Percentiles rank a stretch among this genome's conserved stretches.
These are phyloP conservation scores for Murraya koenigii DNA, from an alignment of 345 rosid genomes.

Conservation along the genomic window DNA sequence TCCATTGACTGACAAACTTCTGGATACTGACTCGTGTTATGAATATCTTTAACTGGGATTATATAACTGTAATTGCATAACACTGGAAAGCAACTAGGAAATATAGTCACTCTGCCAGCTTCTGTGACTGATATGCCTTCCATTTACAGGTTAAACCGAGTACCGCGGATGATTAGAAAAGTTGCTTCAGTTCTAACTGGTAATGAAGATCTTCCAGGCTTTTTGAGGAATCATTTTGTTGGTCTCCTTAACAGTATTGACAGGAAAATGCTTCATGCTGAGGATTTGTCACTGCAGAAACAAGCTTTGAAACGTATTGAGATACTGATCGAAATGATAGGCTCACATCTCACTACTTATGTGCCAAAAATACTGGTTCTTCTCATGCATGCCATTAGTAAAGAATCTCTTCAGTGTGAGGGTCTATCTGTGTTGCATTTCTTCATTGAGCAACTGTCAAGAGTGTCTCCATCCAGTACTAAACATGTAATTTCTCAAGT, in stretches of 20 bases:
- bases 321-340: constrained; percentile 92
- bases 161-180: constrained; percentile 75
- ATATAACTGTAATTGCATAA: background rate
- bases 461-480: constrained; percentile 77
- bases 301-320: constrained; percentile 89
- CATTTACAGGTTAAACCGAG: constrained; percentile 66
- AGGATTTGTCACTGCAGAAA: constrained; percentile 66
- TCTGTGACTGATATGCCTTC: constrained; percentile 12
- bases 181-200: constrained; percentile 75
- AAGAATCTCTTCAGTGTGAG: constrained; percentile 79
- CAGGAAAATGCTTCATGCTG: constrained; percentile 85
- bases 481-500: constrained; percentile 89
- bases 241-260: constrained; percentile 93
- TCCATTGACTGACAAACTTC: background rate
- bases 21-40: background rate
- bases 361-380: constrained; percentile 95
- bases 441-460: constrained; percentile 72
- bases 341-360: constrained; percentile 78
- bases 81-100: background rate
- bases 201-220: constrained; percentile 76
- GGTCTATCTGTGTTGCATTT: constrained; percentile 87
- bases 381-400: constrained; percentile 86
- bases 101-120: background rate
- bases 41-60: background rate
- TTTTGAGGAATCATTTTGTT: constrained; percentile 94